A percentile compares a stretch with the other conserved stretches of the same genome.
Conservation (phyloP, 192 early-diverging fungal species). For the Entomortierella parvispora region DNA sequence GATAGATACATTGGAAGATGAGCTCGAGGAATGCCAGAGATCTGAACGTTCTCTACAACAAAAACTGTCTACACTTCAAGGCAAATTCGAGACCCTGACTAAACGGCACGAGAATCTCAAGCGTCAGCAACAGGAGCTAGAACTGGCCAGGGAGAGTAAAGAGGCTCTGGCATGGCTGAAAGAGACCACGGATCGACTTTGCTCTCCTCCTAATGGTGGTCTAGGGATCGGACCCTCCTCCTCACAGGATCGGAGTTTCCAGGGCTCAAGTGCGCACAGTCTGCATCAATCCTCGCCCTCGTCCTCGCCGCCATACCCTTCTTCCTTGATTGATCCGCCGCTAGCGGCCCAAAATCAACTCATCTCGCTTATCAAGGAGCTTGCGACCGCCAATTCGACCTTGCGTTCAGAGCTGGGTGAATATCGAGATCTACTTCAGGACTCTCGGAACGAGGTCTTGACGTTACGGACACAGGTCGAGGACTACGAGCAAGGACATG, state of each 20-base stretch:
- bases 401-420: slow-evolving; percentile 57
- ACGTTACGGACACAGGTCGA: slow-evolving; percentile 56
- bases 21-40: slow-evolving; percentile 31
- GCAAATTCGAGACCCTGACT: slow-evolving; percentile 34
- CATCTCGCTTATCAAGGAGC: slow-evolving; percentile 63
- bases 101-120: slow-evolving; percentile 49
- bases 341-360: slow-evolving; percentile 58
- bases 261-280: slow-evolving; percentile 15
- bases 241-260: slow-evolving; percentile 23
- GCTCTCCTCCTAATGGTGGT: slow-evolving; percentile 35
- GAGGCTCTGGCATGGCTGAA: slow-evolving; percentile 51
- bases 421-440: slow-evolving; percentile 58
- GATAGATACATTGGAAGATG: slow-evolving; percentile 37
- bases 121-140: slow-evolving; percentile 40
- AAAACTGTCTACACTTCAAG: slow-evolving; percentile 18
- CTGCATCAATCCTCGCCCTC: slow-evolving; percentile 32
- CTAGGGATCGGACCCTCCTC: slow-evolving; percentile 15
- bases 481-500: slow-evolving; percentile 54
- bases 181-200: slow-evolving; percentile 43
- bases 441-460: slow-evolving; percentile 57
- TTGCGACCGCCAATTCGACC: slow-evolving; percentile 64
- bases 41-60: slow-evolving; percentile 38
- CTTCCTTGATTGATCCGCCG: slow-evolving; percentile 51
- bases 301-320: slow-evolving; percentile 41
- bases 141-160: slow-evolving; percentile 44